phyloP scores from a whole-genome alignment of 805 yeast genomes.

The Tetrapisispora phaffii region DNA sequence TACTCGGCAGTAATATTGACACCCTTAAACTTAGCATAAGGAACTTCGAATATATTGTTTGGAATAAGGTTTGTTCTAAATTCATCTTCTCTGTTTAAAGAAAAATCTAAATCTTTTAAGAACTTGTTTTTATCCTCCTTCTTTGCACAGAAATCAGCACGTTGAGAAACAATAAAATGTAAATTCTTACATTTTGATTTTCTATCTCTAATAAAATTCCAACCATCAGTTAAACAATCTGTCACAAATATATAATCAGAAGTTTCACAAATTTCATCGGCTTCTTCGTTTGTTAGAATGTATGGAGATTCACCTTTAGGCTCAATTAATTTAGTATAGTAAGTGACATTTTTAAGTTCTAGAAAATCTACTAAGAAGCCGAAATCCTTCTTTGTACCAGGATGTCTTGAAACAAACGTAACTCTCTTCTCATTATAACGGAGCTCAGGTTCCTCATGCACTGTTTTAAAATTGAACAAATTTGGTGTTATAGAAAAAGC shows the following conservation, averaged over 20 bases:
- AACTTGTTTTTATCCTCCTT: neutral
- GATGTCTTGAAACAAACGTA: slow-evolving; percentile 8
- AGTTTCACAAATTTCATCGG: slow-evolving; percentile 5
- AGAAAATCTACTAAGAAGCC: slow-evolving; percentile 6
- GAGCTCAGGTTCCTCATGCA: neutral
- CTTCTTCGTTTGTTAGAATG: slow-evolving; percentile 3
- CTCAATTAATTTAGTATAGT: neutral
- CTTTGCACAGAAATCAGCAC: slow-evolving; percentile 5
- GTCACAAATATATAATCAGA: slow-evolving; percentile 7
- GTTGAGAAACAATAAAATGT: slow-evolving; percentile 6
- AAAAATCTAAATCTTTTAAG: slow-evolving; percentile 4
- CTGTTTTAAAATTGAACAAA: neutral
- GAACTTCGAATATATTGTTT: slow-evolving; percentile 7
- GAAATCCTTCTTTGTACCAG: slow-evolving; percentile 8
- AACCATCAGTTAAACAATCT: slow-evolving; percentile 8
- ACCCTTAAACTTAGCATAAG: slow-evolving; percentile 4
- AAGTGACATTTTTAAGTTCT: slow-evolving; percentile 7
- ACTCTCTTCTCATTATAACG: slow-evolving; percentile 3
- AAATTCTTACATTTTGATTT: slow-evolving; percentile 7
- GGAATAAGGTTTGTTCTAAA: slow-evolving; percentile 4
- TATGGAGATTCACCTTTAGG: neutral
- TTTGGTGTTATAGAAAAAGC: neutral
- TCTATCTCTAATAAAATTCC: slow-evolving; percentile 8
- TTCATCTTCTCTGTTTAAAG: slow-evolving; percentile 7
- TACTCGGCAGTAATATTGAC: slow-evolving; percentile 2